Percentiles rank a stretch among this genome's conserved stretches.
phyloP scores from a whole-genome alignment of 1,284 basidiomycete species.

The Cryptococcus floricola region DNA sequence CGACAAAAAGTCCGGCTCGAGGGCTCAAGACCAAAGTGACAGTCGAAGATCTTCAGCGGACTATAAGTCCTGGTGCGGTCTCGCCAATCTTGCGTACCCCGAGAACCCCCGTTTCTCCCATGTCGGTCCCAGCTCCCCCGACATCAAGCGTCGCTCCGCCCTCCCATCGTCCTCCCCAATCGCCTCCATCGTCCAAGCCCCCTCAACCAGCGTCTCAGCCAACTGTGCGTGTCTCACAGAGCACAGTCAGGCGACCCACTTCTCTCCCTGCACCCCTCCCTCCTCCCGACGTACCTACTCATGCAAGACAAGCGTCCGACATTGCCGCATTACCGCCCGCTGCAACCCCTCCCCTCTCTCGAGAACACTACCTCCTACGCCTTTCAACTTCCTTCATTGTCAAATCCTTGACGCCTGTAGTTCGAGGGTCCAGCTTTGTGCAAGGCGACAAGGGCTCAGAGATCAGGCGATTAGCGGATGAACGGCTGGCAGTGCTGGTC shows the following conservation, averaged over 20 bases:
- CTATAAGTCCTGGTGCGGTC: neutral
- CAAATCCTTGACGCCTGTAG: slow-evolving; percentile 33
- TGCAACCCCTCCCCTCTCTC: slow-evolving; percentile 18
- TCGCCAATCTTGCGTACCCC: neutral
- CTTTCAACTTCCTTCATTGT: slow-evolving; percentile 41
- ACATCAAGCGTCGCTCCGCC: neutral
- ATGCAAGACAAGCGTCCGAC: slow-evolving; percentile 6
- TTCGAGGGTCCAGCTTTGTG: slow-evolving; percentile 24
- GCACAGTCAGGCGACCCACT: neutral
- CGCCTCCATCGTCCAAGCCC: neutral
- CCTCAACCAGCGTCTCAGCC: neutral
- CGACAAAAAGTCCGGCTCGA: neutral
- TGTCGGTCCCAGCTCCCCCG: neutral
- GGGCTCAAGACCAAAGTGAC: neutral
- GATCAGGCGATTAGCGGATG: slow-evolving; percentile 60
- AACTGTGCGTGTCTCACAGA: neutral
- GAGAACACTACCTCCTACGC: slow-evolving; percentile 43
- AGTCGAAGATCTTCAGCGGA: neutral
- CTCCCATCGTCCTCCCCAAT: neutral
- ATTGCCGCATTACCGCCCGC: slow-evolving; percentile 1
- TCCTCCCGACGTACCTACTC: slow-evolving; percentile 6
- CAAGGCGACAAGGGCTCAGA: slow-evolving; percentile 29
- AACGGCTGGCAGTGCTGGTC: slow-evolving; percentile 58
- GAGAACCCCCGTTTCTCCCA: neutral
- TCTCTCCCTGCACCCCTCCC: slow-evolving; percentile 1